Percentiles rank a stretch among this genome's conserved stretches.
phyloP scores from a whole-genome alignment of 345 rosid species.

The Erodium maritimum region DNA sequence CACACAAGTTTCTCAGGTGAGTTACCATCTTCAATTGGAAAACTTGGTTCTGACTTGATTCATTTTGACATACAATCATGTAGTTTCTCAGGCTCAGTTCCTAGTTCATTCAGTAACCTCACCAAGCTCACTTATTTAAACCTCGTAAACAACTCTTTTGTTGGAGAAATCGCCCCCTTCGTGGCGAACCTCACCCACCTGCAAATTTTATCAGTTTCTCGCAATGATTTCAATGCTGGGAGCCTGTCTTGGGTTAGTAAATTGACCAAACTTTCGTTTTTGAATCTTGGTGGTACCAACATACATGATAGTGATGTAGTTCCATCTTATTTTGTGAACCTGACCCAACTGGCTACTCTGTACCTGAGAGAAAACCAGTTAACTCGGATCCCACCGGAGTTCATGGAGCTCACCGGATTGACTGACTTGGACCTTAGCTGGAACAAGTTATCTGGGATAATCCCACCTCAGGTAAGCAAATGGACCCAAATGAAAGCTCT shows the following conservation, averaged over 20 bases:
- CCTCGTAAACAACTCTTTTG: background rate
- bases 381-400: background rate
- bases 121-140: background rate
- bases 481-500: background rate
- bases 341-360: slow-evolving; percentile 2
- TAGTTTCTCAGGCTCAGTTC: slow-evolving; percentile 10
- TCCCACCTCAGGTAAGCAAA: slow-evolving; percentile 2
- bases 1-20: slow-evolving; percentile 6
- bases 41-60: background rate
- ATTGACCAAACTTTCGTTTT: too few relatives aligned
- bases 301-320: slow-evolving; percentile 2
- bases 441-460: background rate
- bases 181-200: background rate
- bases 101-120: slow-evolving; percentile 14
- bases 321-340: slow-evolving; percentile 11
- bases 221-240: background rate
- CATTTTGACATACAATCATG: background rate
- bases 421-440: too few relatives aligned
- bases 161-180: background rate
- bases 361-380: background rate
- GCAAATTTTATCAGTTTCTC: accelerated
- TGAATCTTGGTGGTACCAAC: accelerated
- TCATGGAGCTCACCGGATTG: too few relatives aligned
- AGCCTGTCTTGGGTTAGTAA: background rate
- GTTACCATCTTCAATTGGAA: slow-evolving; percentile 1